Evolutionary conservation across 768 basidiomycete genomes (phyloP), one percentile per base, ranked within the genome.

Genomic region (Tricholoma matsutake): DNA sequence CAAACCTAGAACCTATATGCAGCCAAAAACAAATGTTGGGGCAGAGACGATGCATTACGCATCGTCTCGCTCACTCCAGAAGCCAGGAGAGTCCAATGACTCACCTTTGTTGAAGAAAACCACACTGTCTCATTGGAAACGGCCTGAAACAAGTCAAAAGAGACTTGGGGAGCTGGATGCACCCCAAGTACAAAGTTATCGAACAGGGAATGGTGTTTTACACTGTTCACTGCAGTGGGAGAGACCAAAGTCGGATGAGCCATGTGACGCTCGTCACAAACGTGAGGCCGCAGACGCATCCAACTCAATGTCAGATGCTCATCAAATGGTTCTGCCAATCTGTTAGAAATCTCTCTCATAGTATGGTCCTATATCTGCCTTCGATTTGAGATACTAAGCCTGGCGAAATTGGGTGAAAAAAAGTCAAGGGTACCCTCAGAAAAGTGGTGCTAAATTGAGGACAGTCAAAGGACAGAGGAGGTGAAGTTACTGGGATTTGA

Each of bases 161-260:
- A 52, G 51, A 52, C 51, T 52, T 52, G 22, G 51, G 51, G 51
- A 52, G 51, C 51, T 52, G 51, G 51, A 32, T 52, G 11, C 51
- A 52, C 51, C 51, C 39, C 8, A 10, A 52, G 49, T 25, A 25
- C 22, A 16, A 52, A 52, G 51, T 52, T 52, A 52, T 52, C 51
- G 22, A 52, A 32, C 51, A 52, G 51, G n/a, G n/a, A n/a, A n/a
- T n/a, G n/a, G n/a, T n/a, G n/a, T n/a, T n/a, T n/a, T n/a, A n/a
- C n/a, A n/a, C n/a, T n/a, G n/a, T n/a, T n/a, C n/a, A n/a, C n/a
- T n/a, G n/a, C n/a, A n/a, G n/a, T 29, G 51, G 51, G 51, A 52
- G 51, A 52, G 51, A 52, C 49, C 25, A 2, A 32, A 25, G 28
- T 28, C n/a, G 10, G 25, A 32, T 52, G 51, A 52, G 28, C 13